These are phyloP conservation scores for Pinus taeda DNA, from an alignment of 75 land plant genomes.

Conservation along the genomic window DNA sequence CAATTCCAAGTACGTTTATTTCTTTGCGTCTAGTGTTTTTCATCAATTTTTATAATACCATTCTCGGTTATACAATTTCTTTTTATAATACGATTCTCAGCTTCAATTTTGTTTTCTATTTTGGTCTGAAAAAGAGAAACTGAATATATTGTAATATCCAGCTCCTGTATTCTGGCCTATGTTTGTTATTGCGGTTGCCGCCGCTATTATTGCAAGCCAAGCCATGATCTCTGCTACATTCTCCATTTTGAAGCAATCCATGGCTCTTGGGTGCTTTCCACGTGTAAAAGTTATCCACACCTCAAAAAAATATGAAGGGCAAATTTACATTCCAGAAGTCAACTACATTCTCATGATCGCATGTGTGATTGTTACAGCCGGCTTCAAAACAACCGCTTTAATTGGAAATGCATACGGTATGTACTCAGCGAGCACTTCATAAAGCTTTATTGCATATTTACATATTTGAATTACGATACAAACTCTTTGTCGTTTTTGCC, in stretches of 20 bases:
- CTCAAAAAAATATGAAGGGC: conserved; percentile 49
- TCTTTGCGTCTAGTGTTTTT: not conserved
- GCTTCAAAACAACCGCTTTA: conserved; percentile 40
- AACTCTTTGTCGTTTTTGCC: too few relatives aligned
- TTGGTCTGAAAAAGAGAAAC: not conserved
- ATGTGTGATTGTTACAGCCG: conserved; percentile 33
- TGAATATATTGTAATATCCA: not conserved
- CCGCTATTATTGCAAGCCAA: conserved; percentile 70
- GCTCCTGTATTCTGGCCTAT: conserved; percentile 61
- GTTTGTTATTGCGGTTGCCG: conserved; percentile 54
- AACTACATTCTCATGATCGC: conserved; percentile 50
- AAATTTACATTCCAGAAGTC: conserved; percentile 63
- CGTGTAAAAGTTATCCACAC: conserved; percentile 53
- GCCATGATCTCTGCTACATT: conserved; percentile 69
- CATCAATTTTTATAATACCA: not conserved
- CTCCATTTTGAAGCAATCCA: conserved; percentile 48
- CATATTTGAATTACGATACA: too few relatives aligned
- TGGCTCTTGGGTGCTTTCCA: conserved; percentile 56
- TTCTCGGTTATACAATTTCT: too few relatives aligned
- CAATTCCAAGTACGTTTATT: conserved; percentile 46
- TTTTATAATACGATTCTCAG: not conserved
- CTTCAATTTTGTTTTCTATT: not conserved
- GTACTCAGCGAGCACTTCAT: not conserved
- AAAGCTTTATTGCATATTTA: too few relatives aligned
- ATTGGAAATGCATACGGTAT: conserved; percentile 69